Evolutionary conservation across 371 early-diverging fungal species (phyloP), one percentile per base, ranked within the genome.

Genomic region (Gilbertella persicaria): DNA sequence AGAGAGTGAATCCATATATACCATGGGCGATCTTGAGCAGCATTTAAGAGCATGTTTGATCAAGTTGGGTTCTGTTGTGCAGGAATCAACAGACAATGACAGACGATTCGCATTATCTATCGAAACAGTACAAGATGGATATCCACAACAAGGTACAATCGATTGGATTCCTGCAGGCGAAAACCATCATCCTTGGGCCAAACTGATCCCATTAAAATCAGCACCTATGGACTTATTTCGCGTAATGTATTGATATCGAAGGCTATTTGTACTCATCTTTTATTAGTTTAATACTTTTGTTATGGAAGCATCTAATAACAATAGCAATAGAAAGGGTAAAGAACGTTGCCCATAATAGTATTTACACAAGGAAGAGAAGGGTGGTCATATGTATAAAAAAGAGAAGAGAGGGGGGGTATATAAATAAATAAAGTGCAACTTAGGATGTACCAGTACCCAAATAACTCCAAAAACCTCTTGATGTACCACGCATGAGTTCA

Each of bases 401-500:
- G 10, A 26, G 13, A 10, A 16, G 24, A 5, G 16, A 14, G 44
- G 42, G 20, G 20, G 40, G 42, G 42, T 17, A 21, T 47, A 35
- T 20, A 20, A 19, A 40, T 26, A 50, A 12, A 26, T 40, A 40
- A 10, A 33, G 13, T 13, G 13, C 13, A 10, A 9, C 13, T 10
- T 33, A 33, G 8, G 33, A 33, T 2, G 49, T 37, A 13, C 60
- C 54, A 5, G 62, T 64, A 4, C 84, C 85, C 14, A 87, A 66
- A 50, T 84, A 87, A 48, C 87, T 82, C 84, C 88, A 90, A 50
- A 90, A 92, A 7, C 87, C 85, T 50, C 87, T 82, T 1, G 78
- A 71, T 29, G 78, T 82, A n/a, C 93, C 94, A n/a, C 87, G 69
- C 43, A 90, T 85, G 64, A 92, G 88, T 43, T 94, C 92, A 43